Base-by-base conservation (phyloP, 441 rosid species). In the Eruca vesicaria region DNA sequence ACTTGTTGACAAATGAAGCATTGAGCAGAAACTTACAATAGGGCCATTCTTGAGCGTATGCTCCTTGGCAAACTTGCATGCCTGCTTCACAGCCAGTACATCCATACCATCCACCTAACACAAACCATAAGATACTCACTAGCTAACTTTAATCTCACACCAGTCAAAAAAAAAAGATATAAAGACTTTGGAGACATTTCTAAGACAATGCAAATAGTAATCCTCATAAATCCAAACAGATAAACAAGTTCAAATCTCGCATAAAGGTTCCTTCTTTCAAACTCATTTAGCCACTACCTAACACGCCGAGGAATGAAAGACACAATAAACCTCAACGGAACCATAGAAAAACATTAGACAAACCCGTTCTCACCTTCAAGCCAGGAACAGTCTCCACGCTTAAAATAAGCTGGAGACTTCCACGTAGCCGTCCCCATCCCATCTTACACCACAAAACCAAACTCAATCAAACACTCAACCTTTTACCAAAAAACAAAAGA, bases 341-440 rank as follows among this genome's bases (percentile, higher is more conserved):
- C 4, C 29, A 26, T 5, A 32, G 6, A 32, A 9, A 33, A 5
- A 26, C 28, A 1, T 23, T 23, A 23, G 28, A 23, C 28, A 23
- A 23, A 23, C 28, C 3, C 35, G 1, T 2, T 33, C 71, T 80
- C 64, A 95, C 99, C 97, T 90, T 93, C 88, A 95, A 84, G 19
- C 99, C 98, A 21, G 99, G 98, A 67, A 86, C 96, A 95, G 57
- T 95, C 99, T 36, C 98, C 97, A 83, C 98, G 99, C 82, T 90
- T 93, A 86, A 91, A 93, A 75, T 89, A 95, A 0, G 98, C 67
- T 0, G 97, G 97, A 77, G 87, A 93, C 92, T 93, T 93, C 99
- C 99, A 93, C 62, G 91, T 95, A 6, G 97, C 99, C 16, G 98
- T 95, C 19, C 98, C 98, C 98, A 95, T 95, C 66, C 99, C 99